Conservation (phyloP, 106 monocot genomes). For the Alisma plantagoaquatica region DNA sequence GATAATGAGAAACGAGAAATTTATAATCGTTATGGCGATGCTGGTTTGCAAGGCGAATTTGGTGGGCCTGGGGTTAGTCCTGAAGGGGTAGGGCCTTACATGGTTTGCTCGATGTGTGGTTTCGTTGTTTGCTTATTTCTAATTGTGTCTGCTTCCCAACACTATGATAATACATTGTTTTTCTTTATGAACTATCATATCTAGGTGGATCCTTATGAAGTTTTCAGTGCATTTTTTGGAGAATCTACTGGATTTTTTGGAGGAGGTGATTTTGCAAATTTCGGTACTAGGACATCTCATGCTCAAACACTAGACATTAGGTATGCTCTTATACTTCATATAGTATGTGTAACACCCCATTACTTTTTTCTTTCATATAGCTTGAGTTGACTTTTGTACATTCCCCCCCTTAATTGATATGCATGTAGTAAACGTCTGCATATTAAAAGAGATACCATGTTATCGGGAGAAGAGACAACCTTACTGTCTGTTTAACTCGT, state of each 20-base stretch:
- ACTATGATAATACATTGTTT: not conserved
- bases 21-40: slow-evolving; percentile 88
- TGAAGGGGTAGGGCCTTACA: slow-evolving; percentile 45
- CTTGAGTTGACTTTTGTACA: too few relatives aligned
- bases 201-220: slow-evolving; percentile 90
- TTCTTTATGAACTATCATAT: not conserved
- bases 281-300: slow-evolving; percentile 28
- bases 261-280: slow-evolving; percentile 44
- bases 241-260: slow-evolving; percentile 61
- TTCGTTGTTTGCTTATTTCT: not conserved
- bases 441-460: too few relatives aligned
- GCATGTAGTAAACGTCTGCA: too few relatives aligned
- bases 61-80: slow-evolving; percentile 33
- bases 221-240: slow-evolving; percentile 81
- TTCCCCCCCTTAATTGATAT: too few relatives aligned
- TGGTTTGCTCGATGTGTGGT: not conserved
- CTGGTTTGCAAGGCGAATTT: slow-evolving; percentile 49
- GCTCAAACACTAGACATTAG: slow-evolving; percentile 52
- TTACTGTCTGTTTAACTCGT: too few relatives aligned
- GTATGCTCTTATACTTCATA: slow-evolving; percentile 30
- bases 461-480: too few relatives aligned
- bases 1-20: slow-evolving; percentile 88
- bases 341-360: too few relatives aligned
- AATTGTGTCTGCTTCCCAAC: not conserved
- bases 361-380: too few relatives aligned